Conservation (phyloP, 2,329 filamentous ascomycete species). For the Arthrobotrys pseudoclavata region DNA sequence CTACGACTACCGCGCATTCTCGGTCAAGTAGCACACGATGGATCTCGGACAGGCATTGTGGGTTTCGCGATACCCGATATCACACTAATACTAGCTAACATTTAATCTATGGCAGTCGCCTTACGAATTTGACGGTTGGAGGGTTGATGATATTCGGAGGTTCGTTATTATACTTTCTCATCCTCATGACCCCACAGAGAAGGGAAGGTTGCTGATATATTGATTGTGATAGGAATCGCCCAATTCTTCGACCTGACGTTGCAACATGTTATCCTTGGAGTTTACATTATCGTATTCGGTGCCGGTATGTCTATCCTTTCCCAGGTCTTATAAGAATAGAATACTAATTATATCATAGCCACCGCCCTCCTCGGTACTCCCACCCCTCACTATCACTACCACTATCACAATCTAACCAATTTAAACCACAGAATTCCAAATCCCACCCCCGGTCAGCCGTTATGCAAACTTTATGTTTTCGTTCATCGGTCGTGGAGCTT, state of each 20-base stretch:
- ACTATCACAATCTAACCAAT: not conserved
- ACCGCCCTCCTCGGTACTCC: constrained; percentile 66
- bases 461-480: constrained; percentile 99
- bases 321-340: not conserved
- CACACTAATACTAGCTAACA: not conserved
- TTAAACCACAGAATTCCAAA: constrained; percentile 80
- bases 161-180: constrained; percentile 77
- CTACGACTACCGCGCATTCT: not conserved
- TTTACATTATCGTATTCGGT: constrained; percentile 93
- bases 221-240: constrained; percentile 64
- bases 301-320: constrained; percentile 72
- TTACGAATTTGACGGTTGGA: constrained; percentile 91
- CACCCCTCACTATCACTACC: constrained; percentile 42
- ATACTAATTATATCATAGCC: constrained; percentile 30
- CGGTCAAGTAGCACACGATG: constrained; percentile 23
- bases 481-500: constrained; percentile 93
- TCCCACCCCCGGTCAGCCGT: constrained; percentile 89
- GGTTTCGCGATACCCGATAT: not conserved
- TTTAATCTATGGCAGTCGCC: constrained; percentile 69
- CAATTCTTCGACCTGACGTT: constrained; percentile 68
- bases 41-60: constrained; percentile 52
- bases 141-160: constrained; percentile 90
- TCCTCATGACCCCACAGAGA: constrained; percentile 51
- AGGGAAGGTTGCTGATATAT: constrained; percentile 62
- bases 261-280: constrained; percentile 77